Evolutionary conservation across 306 rosid genomes (phyloP).

Genomic region (Gleditsia sinensis): DNA sequence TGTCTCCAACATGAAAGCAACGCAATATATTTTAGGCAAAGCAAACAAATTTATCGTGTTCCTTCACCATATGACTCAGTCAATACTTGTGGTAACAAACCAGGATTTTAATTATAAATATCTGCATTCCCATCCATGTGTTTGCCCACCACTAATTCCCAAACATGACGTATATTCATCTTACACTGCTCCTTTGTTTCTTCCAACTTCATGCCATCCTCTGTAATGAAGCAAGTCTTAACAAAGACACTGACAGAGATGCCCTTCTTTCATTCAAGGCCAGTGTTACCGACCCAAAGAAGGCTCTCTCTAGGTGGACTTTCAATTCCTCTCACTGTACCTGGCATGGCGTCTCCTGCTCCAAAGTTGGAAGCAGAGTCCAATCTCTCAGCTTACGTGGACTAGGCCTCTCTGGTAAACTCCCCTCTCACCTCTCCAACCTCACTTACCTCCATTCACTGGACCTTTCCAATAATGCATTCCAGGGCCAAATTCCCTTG

Average conservation of each 20-base stretch:
- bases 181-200: constrained; percentile 17
- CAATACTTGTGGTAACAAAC: no score
- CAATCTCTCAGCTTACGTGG: constrained; percentile 26
- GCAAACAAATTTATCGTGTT: no score
- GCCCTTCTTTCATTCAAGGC: constrained; percentile 39
- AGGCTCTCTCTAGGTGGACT: constrained; percentile 24
- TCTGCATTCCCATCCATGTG: neutral
- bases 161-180: neutral
- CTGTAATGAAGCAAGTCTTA: no score
- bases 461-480: constrained; percentile 32
- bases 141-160: neutral
- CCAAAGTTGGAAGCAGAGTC: constrained; percentile 33
- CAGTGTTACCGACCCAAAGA: constrained; percentile 34
- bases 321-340: constrained; percentile 36
- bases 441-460: constrained; percentile 35
- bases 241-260: no score
- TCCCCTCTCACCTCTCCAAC: constrained; percentile 32
- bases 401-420: constrained; percentile 35
- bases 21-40: no score
- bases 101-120: constrained; percentile 12
- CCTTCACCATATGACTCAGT: no score
- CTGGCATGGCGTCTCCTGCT: constrained; percentile 44
- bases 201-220: constrained; percentile 11
- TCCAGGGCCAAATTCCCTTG: constrained; percentile 38
- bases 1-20: no score